A percentile compares a stretch with the other conserved stretches of the same genome.
Conservation (phyloP, 352 stramenopile species). For the Globisporangium sylvaticum region DNA sequence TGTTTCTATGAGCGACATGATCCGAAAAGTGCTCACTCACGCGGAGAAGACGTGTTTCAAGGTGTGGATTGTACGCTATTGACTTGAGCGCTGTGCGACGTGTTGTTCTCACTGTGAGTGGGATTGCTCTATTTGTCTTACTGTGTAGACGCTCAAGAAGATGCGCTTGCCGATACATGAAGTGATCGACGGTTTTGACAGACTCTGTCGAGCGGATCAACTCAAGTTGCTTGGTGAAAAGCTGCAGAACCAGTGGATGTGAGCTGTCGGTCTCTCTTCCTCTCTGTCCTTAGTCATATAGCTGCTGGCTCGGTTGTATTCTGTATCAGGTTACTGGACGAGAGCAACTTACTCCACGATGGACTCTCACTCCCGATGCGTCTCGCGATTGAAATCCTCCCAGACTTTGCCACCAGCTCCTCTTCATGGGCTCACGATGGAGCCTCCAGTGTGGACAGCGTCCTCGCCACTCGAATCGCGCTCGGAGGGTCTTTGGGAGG, state of each 20-base stretch:
- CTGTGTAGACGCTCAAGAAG: constrained; percentile 9
- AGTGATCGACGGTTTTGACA: constrained; percentile 7
- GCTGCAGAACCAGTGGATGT: constrained; percentile 12
- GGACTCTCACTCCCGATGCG: constrained; percentile 9
- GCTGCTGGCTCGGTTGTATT: not conserved
- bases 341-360: not conserved
- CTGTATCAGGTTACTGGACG: not conserved
- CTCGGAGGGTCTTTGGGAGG: not conserved
- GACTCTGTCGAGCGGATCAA: not conserved
- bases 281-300: not conserved
- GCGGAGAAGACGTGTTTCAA: constrained; percentile 2
- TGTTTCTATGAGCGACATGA: not conserved
- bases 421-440: too few species aligned
- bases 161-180: constrained; percentile 12
- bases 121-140: not conserved
- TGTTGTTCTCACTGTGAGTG: not conserved
- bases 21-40: not conserved
- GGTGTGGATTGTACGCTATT: not conserved
- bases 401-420: too few species aligned
- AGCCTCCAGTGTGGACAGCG: not conserved
- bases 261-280: too few species aligned
- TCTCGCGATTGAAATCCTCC: constrained; percentile 13
- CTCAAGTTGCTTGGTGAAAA: constrained; percentile 7
- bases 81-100: not conserved
- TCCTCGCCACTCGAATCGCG: not conserved